Evolutionary conservation across 192 early-diverging fungal species (phyloP), one percentile per base, ranked within the genome.

Genomic region (Podila minutissima): DNA sequence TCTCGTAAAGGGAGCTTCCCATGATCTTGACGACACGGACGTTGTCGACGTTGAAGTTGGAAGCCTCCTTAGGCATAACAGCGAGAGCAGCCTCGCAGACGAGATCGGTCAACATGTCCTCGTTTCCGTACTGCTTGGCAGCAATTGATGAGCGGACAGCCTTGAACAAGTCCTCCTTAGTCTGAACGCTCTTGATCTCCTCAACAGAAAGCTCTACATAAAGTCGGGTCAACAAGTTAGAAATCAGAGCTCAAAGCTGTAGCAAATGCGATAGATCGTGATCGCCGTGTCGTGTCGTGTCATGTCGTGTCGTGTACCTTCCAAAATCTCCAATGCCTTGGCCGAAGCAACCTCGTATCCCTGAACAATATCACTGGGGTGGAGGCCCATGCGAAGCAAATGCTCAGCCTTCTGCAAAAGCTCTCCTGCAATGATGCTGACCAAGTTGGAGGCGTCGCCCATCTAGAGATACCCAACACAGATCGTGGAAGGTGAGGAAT

Each of bases 1-100:
- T 94, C 82, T 99, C 96, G 70, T 92, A 88, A 83, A 99, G 89
- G 59, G 87, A 88, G 61, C 94, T 94, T 81, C 97, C 97, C 84
- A 99, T 88, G 64, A 99, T 93, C 88, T 99, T 99, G 79, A 99
- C 97, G 55, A 99, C 95, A 41, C 97, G 94, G 51, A 99, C 88
- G 74, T 90, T 93, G 83, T 99, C 97, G 55, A 98, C 97, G 75
- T 96, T 97, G 88, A 99, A 99, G 75, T 93, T 90, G 59, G 84
- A 77, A 31, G 94, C 83, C 73, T 93, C 93, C 83, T 94, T 91
- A 66, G 97, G 97, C 97, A 99, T 97, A 67, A 97, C 89, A 58
- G 92, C 87, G 35, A 91, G 71, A 37, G 95, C 93, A 20, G 97
- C 97, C 48, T 97, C 88, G 61, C 90, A 90, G 61, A 99, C 95